These are phyloP conservation scores for Penicillium thymicola DNA, from an alignment of 2,329 filamentous ascomycete species.

Conservation along the genomic window DNA sequence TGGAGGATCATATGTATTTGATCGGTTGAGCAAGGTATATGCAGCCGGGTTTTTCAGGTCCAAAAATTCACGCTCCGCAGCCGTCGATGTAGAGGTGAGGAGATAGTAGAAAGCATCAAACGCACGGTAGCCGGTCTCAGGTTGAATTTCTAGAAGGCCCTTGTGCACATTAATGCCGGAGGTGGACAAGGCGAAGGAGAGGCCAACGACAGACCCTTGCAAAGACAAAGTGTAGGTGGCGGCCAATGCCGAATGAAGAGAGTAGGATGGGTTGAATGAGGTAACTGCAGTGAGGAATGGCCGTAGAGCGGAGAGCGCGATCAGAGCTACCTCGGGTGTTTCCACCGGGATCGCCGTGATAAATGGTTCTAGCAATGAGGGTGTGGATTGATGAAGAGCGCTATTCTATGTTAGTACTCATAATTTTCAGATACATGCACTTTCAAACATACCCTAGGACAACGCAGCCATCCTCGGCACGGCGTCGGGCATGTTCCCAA, in stretches of 20 bases:
- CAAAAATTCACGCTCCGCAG: slow-evolving; percentile 83
- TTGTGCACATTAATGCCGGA: slow-evolving; percentile 81
- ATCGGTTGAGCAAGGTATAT: slow-evolving; percentile 76
- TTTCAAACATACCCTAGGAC: slow-evolving; percentile 67
- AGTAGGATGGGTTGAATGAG: slow-evolving; percentile 80
- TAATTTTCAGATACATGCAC: neutral
- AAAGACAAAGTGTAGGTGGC: slow-evolving; percentile 80
- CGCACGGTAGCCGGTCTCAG: slow-evolving; percentile 77
- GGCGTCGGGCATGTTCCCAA: slow-evolving; percentile 92
- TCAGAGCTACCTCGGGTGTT: slow-evolving; percentile 71
- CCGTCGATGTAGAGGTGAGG: slow-evolving; percentile 83
- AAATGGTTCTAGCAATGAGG: slow-evolving; percentile 79
- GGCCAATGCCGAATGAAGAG: slow-evolving; percentile 75
- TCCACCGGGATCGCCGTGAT: slow-evolving; percentile 75
- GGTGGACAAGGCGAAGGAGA: slow-evolving; percentile 74
- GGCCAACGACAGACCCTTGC: slow-evolving; percentile 71
- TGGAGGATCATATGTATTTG: slow-evolving; percentile 80
- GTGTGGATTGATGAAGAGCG: slow-evolving; percentile 82
- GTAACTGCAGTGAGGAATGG: slow-evolving; percentile 88
- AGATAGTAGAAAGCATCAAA: slow-evolving; percentile 99
- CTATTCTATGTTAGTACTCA: slow-evolving; percentile 47
- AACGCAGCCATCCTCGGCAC: slow-evolving; percentile 94
- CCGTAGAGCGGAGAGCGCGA: slow-evolving; percentile 73
- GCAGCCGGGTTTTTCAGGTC: slow-evolving; percentile 71
- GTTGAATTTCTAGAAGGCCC: slow-evolving; percentile 76